Base-by-base conservation (phyloP, 768 basidiomycete species). In the Cystobasidium onofrii region DNA sequence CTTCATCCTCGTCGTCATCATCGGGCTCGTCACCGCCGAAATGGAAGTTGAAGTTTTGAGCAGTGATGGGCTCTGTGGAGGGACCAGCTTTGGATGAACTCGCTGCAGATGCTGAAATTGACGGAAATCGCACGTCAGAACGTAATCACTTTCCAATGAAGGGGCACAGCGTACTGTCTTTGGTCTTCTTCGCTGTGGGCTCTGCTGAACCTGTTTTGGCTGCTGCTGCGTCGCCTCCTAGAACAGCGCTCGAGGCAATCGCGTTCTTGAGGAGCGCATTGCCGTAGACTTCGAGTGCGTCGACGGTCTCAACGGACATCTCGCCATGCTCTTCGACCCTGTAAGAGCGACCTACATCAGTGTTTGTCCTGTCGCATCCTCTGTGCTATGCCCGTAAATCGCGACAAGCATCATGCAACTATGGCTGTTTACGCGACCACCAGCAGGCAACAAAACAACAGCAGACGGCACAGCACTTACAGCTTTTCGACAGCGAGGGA, bases 261-360 rank as follows among this genome's bases (percentile, higher is more conserved):
- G 93, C 95, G 78, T 95, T 92, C 83, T 93, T 92, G 70, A 96
- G 85, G 50, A 98, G 82, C 2, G 96, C 92, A 81, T 90, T 92
- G 17, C 96, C 96, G 79, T 98, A 99, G 1, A 86, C 84, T 73
- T 95, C 89, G 75, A 97, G 90, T 25, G 95, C 80, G 78, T 97
- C 92, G 9, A 92, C 95, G 66, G 86, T 88, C 78, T 90, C 88
- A 0, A 89, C 88, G 27, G 89, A 87, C 78, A 92, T 85, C 62
- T 98, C 93, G 43, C 88, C 90, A 74, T 87, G 83, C 77, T 87
- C 84, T 78, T 86, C 83, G 29, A 90, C 90, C 76, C 92, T 94
- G 75, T 34, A 65, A 31, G 20, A 7, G 3, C 46, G 9, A 9
- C 18, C 4, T 50, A 20, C 6, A 50, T 50, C 46, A 50, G 46